Conservation (phyloP, 2,329 filamentous ascomycete species). For the Fusarium avenaceum region DNA sequence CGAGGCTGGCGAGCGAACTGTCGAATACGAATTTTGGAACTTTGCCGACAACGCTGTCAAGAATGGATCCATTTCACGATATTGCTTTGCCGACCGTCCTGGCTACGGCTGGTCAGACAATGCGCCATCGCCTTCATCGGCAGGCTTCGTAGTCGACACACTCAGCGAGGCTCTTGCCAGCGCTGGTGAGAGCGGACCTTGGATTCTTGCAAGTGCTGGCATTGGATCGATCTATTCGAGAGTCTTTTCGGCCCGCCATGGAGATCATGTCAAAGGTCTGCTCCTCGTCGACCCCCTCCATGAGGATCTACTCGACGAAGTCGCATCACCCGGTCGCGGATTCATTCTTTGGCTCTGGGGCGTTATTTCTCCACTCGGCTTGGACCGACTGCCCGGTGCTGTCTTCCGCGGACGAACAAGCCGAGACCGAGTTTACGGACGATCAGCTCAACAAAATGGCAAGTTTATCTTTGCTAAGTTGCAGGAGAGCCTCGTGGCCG, state of each 20-base stretch:
- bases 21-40: constrained; percentile 82
- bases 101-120: constrained; percentile 91
- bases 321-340: constrained; percentile 77
- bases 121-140: constrained; percentile 91
- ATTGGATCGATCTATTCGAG: constrained; percentile 90
- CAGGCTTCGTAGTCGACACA: constrained; percentile 91
- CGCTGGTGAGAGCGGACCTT: constrained; percentile 87
- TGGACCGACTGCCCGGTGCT: constrained; percentile 84
- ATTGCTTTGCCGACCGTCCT: constrained; percentile 96
- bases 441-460: constrained; percentile 80
- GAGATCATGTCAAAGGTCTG: constrained; percentile 79
- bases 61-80: constrained; percentile 86
- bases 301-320: constrained; percentile 81
- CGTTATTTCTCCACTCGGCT: constrained; percentile 85
- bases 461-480: constrained; percentile 91
- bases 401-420: constrained; percentile 84
- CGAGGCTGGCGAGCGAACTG: constrained; percentile 84
- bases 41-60: constrained; percentile 81
- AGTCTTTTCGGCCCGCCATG: constrained; percentile 89
- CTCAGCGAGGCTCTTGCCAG: constrained; percentile 87
- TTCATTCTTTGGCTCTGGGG: constrained; percentile 91
- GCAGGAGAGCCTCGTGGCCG: constrained; percentile 91
- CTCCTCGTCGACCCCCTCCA: constrained; percentile 91
- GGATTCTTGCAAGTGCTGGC: constrained; percentile 88
- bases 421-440: constrained; percentile 87